These are phyloP conservation scores for Quercus alba DNA, from an alignment of 306 rosid genomes.

Conservation along the genomic window DNA sequence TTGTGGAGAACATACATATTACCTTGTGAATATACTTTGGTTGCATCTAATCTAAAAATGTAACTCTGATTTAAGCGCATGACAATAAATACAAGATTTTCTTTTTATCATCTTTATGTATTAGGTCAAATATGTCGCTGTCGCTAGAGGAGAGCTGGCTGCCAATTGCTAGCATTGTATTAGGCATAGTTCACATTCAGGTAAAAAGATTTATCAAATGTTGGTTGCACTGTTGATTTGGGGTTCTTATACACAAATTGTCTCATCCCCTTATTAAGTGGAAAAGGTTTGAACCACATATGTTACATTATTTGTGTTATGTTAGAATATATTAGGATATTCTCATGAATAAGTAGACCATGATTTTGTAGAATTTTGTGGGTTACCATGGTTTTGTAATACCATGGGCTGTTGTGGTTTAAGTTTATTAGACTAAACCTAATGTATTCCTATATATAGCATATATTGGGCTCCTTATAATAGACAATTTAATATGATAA, in stretches of 20 bases:
- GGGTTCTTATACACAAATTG: neutral
- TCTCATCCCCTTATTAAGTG: neutral
- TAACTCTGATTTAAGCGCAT: neutral
- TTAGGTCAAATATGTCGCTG: slow-evolving; percentile 72
- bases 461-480: too few relatives aligned
- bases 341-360: too few relatives aligned
- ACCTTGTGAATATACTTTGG: neutral
- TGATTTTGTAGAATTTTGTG: too few relatives aligned
- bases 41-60: neutral
- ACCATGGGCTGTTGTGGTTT: too few relatives aligned
- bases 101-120: slow-evolving; percentile 13
- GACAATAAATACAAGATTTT: neutral
- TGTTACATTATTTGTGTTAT: too few relatives aligned
- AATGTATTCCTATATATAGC: too few relatives aligned
- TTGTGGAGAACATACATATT: neutral
- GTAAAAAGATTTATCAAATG: slow-evolving; percentile 32
- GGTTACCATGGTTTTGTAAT: too few relatives aligned
- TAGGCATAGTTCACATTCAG: slow-evolving; percentile 88
- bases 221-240: neutral
- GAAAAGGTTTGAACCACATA: neutral
- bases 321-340: too few relatives aligned
- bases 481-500: too few relatives aligned
- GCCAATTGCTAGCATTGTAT: slow-evolving; percentile 82
- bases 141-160: slow-evolving; percentile 95
- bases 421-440: too few relatives aligned